Evolutionary conservation across 2,329 filamentous ascomycete species (phyloP).

Genomic region (Ophiostoma triangulosporum): DNA sequence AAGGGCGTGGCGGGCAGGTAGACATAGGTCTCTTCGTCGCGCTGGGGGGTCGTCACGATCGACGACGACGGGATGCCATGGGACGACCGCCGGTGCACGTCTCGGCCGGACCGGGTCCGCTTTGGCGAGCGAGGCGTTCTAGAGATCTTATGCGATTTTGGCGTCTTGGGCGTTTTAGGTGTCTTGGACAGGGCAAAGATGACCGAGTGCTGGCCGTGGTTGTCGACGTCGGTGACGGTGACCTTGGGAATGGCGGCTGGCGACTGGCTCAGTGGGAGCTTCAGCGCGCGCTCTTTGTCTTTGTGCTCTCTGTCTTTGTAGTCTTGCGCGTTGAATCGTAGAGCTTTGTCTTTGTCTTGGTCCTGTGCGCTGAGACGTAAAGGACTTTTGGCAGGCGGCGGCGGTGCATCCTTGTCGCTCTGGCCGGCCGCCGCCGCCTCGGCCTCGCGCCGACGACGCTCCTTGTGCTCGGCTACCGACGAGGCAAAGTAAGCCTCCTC

Average conservation of each 20-base stretch:
- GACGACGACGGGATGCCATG: not conserved
- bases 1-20: conserved; percentile 35
- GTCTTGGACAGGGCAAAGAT: not conserved
- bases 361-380: conserved; percentile 8
- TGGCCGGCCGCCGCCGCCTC: not conserved
- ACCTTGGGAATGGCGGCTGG: conserved; percentile 31
- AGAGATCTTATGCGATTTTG: not conserved
- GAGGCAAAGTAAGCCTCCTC: conserved; percentile 15
- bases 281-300: too few relatives aligned
- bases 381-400: conserved; percentile 21
- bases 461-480: conserved; percentile 6
- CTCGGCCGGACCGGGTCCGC: not conserved
- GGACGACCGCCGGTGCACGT: not conserved
- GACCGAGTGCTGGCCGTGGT: conserved; percentile 1
- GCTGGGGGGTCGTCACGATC: conserved; percentile 4
- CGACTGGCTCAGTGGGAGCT: not conserved
- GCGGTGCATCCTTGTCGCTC: conserved; percentile 17
- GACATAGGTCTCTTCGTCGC: conserved; percentile 22
- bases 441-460: conserved; percentile 5
- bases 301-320: too few relatives aligned
- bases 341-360: too few relatives aligned
- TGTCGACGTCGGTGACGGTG: conserved; percentile 15
- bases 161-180: not conserved
- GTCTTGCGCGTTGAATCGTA: not conserved
- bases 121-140: not conserved